These are phyloP conservation scores for Peltaster fructicola DNA, from an alignment of 2,329 filamentous ascomycete species.

Conservation along the genomic window DNA sequence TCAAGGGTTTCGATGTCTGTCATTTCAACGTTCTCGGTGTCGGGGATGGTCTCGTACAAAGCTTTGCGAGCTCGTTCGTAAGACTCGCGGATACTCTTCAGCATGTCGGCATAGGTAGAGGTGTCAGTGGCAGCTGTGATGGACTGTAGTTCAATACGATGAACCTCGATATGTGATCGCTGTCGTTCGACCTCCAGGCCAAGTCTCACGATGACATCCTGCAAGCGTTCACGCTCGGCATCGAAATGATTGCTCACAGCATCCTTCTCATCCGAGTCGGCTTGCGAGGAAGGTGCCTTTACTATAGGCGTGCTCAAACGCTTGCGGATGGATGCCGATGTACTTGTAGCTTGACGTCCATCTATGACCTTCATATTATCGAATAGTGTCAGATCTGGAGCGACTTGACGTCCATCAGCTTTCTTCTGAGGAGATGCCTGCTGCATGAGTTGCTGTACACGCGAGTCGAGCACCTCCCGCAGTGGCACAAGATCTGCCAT, in stretches of 20 bases:
- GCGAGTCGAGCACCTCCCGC: slow-evolving; percentile 15
- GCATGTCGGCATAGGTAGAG: slow-evolving; percentile 18
- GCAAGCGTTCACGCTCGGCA: slow-evolving; percentile 17
- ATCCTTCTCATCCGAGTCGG: slow-evolving; percentile 1
- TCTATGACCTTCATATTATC: slow-evolving; percentile 19
- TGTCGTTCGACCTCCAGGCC: slow-evolving; percentile 22
- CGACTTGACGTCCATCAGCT: slow-evolving; percentile 10
- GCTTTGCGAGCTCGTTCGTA: slow-evolving; percentile 23
- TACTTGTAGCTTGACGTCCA: slow-evolving; percentile 1
- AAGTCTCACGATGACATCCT: slow-evolving; percentile 24
- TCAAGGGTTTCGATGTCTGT: slow-evolving; percentile 23
- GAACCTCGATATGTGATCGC: slow-evolving; percentile 23
- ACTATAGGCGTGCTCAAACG: slow-evolving; percentile 1
- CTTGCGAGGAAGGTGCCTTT: neutral
- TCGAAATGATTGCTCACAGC: slow-evolving; percentile 5
- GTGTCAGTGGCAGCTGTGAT: slow-evolving; percentile 16
- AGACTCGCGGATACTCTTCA: slow-evolving; percentile 24
- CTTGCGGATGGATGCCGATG: slow-evolving; percentile 1
- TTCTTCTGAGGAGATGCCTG: slow-evolving; percentile 20
- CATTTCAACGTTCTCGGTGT: slow-evolving; percentile 18
- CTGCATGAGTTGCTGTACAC: slow-evolving; percentile 22
- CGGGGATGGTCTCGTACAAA: slow-evolving; percentile 25
- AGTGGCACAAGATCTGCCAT: slow-evolving; percentile 14
- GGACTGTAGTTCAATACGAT: slow-evolving; percentile 26
- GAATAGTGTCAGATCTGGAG: slow-evolving; percentile 12